Conservation (phyloP, 805 yeast genomes). For the Barnettozyma siamensis region DNA sequence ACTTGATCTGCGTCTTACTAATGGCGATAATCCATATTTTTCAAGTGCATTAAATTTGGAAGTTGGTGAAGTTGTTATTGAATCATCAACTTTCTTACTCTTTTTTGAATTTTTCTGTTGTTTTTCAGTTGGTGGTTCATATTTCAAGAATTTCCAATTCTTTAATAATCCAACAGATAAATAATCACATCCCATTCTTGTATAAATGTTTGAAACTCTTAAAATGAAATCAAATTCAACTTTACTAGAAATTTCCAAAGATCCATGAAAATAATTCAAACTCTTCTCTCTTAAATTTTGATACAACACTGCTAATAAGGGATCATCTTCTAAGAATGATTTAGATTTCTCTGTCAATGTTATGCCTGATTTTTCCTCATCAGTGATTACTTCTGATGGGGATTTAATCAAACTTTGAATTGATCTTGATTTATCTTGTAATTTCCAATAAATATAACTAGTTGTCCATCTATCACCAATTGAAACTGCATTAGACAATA, state of each 20-base stretch:
- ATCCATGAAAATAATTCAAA: constrained; percentile 43
- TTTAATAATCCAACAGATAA: constrained; percentile 56
- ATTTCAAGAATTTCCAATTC: constrained; percentile 58
- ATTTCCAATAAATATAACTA: constrained; percentile 75
- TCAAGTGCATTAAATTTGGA: constrained; percentile 13
- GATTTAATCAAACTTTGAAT: constrained; percentile 61
- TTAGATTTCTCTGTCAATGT: constrained; percentile 25
- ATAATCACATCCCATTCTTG: constrained; percentile 89
- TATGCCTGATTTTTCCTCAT: constrained; percentile 24
- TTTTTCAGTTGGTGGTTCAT: constrained; percentile 1
- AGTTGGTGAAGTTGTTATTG: constrained; percentile 3
- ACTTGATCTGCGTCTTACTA: constrained; percentile 20
- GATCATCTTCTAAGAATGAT: constrained; percentile 67
- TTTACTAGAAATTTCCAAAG: constrained; percentile 34
- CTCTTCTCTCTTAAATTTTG: constrained; percentile 51
- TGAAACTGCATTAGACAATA: constrained; percentile 52
- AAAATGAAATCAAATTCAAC: constrained; percentile 57
- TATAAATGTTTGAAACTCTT: constrained; percentile 60
- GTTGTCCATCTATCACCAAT: constrained; percentile 76
- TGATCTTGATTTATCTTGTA: constrained; percentile 43
- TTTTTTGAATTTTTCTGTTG: constrained; percentile 11
- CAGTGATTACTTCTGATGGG: constrained; percentile 36
- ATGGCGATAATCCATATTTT: constrained; percentile 23
- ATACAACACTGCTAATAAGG: constrained; percentile 68
- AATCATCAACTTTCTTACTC: too few relatives aligned